Conservation (phyloP, 345 rosid species). For the Murraya koenigii region DNA sequence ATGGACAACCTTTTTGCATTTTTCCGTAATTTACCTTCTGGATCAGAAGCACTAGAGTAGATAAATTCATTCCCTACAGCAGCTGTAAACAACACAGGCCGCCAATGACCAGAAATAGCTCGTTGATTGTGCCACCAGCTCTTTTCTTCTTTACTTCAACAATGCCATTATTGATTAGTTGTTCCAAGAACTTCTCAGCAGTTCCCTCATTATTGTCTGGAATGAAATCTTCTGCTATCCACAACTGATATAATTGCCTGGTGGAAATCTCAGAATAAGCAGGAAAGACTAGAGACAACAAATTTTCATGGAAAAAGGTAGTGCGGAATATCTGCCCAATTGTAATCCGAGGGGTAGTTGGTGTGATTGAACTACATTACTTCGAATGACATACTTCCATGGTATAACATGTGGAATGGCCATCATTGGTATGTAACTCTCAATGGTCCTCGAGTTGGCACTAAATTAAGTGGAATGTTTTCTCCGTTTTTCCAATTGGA, state of each 20-base stretch:
- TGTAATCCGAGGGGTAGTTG: too few relatives aligned
- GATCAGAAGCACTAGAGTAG: not conserved
- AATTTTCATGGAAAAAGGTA: not conserved
- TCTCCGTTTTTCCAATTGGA: too few relatives aligned
- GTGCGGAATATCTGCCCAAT: too few relatives aligned
- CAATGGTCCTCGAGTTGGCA: too few relatives aligned
- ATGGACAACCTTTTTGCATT: too few relatives aligned
- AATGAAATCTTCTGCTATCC: slow-evolving; percentile 10
- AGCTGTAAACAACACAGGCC: fast-evolving
- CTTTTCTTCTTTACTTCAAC: not conserved
- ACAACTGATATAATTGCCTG: slow-evolving; percentile 1
- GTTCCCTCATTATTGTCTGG: not conserved
- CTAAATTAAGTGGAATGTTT: too few relatives aligned
- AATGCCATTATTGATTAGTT: not conserved
- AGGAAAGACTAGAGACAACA: not conserved
- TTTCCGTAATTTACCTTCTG: not conserved
- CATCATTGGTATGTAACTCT: too few relatives aligned
- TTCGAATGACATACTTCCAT: too few relatives aligned
- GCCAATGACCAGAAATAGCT: not conserved
- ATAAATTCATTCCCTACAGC: not conserved
- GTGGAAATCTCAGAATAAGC: not conserved
- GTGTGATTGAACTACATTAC: too few relatives aligned
- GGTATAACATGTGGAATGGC: too few relatives aligned
- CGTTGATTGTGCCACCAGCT: not conserved
- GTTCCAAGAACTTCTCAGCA: not conserved